A percentile compares a stretch with the other conserved stretches of the same genome.
Evolutionary conservation across 495 filamentous ascomycete species (phyloP).

Genomic region (Hypoxylon rickii): DNA sequence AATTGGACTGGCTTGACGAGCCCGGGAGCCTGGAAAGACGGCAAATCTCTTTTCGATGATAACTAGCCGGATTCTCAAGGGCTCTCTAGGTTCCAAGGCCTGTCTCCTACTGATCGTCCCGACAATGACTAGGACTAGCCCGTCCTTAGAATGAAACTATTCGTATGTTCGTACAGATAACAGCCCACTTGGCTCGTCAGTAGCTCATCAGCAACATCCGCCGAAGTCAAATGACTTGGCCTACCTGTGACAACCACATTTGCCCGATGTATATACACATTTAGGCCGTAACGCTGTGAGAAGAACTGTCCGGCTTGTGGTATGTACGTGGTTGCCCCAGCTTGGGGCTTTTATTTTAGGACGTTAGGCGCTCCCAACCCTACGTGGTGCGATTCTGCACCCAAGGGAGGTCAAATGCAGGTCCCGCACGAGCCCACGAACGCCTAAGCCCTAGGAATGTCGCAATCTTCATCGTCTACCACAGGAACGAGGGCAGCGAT

Average conservation of each 20-base stretch:
- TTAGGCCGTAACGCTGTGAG: background rate
- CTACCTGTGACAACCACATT: background rate
- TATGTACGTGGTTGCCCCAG: too few species aligned
- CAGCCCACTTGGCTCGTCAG: too few species aligned
- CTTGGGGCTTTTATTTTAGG: background rate
- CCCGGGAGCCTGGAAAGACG: conserved; percentile 26
- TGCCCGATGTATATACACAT: background rate
- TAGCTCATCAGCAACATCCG: too few species aligned
- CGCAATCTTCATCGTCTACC: conserved; percentile 23
- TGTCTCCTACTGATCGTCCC: too few species aligned
- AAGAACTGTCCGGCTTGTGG: background rate
- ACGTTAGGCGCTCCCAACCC: background rate
- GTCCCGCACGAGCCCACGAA: conserved; percentile 13
- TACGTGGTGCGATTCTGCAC: background rate
- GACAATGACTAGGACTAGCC: background rate
- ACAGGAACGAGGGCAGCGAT: conserved; percentile 21
- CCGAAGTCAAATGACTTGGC: too few species aligned
- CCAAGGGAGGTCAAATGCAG: conserved; percentile 15
- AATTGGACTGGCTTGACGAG: conserved; percentile 28
- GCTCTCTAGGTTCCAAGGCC: too few species aligned
- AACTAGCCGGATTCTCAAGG: too few species aligned
- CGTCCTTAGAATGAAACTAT: too few species aligned
- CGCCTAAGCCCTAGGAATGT: conserved; percentile 24
- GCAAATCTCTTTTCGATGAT: conserved; percentile 12
- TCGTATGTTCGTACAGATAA: too few species aligned